Evolutionary conservation across 139 green algal genomes (phyloP).

Genomic region (Picochlorum sp.): DNA sequence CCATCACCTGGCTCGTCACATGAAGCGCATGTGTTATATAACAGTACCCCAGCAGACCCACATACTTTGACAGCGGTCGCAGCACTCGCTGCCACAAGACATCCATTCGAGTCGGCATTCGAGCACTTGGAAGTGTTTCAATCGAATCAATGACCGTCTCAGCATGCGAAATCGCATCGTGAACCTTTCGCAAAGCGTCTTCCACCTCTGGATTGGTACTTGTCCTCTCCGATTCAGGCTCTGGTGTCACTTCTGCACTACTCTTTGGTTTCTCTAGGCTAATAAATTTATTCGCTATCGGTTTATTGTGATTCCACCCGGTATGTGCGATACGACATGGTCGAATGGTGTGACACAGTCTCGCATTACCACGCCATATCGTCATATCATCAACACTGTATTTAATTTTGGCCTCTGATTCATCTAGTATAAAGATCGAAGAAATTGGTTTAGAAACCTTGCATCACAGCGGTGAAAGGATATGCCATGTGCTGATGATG

Average conservation of each 20-base stretch:
- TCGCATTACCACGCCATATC: no score
- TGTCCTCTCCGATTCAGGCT: neutral
- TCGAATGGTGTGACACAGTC: no score
- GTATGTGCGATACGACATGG: no score
- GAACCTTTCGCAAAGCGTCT: constrained; percentile 16
- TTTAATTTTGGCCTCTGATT: no score
- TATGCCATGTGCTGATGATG: no score
- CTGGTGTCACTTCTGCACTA: neutral
- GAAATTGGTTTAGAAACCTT: no score
- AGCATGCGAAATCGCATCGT: constrained; percentile 11
- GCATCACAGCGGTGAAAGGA: no score
- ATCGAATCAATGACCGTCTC: constrained; percentile 14
- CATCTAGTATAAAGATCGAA: no score
- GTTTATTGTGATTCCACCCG: no score
- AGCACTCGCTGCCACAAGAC: neutral
- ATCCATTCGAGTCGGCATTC: constrained; percentile 5
- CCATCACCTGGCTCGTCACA: neutral
- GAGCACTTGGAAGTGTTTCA: constrained; percentile 19
- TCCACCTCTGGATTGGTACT: constrained; percentile 5
- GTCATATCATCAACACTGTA: no score
- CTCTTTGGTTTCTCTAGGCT: no score
- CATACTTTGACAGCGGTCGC: constrained; percentile 7
- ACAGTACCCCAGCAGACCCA: constrained; percentile 5
- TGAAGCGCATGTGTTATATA: constrained; percentile 14
- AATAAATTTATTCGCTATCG: no score